Percentiles rank a stretch among this genome's conserved stretches.
Evolutionary conservation across 495 filamentous ascomycete genomes (phyloP).

Genomic region (Pyrenopolyporus hunteri): DNA sequence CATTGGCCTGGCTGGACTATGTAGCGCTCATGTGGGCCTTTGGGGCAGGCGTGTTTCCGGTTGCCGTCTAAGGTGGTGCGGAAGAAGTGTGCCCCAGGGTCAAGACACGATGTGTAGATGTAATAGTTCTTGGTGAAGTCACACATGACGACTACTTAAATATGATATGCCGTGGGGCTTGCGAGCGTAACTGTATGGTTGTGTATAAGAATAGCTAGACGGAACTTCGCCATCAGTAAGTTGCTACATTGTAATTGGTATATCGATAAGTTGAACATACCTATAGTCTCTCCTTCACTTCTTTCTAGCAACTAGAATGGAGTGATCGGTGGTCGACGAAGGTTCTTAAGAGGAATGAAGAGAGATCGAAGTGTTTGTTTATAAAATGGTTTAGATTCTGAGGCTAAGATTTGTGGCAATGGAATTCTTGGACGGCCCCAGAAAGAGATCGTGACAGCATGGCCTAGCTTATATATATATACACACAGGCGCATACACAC

Average conservation of each 20-base stretch:
- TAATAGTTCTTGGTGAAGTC: conserved; percentile 79
- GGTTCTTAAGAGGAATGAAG: conserved; percentile 7
- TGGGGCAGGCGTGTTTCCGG: conserved; percentile 64
- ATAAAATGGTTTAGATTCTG: conserved; percentile 6
- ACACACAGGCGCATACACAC: neutral
- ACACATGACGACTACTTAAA: conserved; percentile 65
- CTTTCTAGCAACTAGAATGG: neutral
- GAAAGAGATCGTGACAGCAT: conserved; percentile 30
- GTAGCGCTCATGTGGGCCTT: conserved; percentile 75
- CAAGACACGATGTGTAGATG: conserved; percentile 72
- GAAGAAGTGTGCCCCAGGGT: conserved; percentile 72
- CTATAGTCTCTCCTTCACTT: neutral
- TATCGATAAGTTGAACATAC: conserved; percentile 11
- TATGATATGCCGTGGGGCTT: neutral
- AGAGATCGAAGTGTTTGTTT: conserved; percentile 6
- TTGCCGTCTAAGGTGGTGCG: conserved; percentile 68
- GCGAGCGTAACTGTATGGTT: conserved; percentile 7
- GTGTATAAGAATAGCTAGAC: conserved; percentile 1
- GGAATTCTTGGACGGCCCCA: conserved; percentile 18
- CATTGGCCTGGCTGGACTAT: conserved; percentile 73
- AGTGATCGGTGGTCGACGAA: neutral
- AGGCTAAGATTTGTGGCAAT: conserved; percentile 5
- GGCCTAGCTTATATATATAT: conserved; percentile 37
- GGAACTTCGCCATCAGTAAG: conserved; percentile 12
- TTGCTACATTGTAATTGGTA: neutral